Evolutionary conservation across 2,329 filamentous ascomycete genomes (phyloP).

Genomic region (Helminthosporium solani): DNA sequence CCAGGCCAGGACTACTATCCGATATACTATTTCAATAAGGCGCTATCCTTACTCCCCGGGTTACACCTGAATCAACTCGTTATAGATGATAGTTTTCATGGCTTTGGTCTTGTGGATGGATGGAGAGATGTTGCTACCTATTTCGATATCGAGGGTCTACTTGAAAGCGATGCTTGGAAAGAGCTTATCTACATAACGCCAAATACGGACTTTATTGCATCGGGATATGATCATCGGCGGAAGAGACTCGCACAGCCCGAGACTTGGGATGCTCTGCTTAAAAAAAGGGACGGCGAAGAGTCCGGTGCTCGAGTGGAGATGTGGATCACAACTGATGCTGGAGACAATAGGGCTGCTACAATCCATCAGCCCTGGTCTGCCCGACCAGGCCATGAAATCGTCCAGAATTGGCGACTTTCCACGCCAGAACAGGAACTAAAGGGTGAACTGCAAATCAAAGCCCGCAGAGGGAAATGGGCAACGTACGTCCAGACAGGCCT

Average conservation of each 20-base stretch:
- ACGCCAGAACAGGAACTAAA: constrained; percentile 33
- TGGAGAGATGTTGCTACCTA: constrained; percentile 40
- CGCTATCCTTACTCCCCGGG: constrained; percentile 33
- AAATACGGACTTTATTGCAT: constrained; percentile 38
- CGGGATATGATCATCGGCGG: constrained; percentile 32
- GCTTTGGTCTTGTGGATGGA: constrained; percentile 33
- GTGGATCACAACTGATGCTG: constrained; percentile 30
- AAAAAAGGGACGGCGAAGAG: constrained; percentile 30
- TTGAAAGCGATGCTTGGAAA: constrained; percentile 37
- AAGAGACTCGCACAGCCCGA: constrained; percentile 33
- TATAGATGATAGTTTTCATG: constrained; percentile 40
- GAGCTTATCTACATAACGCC: constrained; percentile 35
- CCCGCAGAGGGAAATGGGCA: constrained; percentile 30
- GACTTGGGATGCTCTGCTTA: constrained; percentile 32
- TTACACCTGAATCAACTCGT: constrained; percentile 34
- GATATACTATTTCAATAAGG: constrained; percentile 35
- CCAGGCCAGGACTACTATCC: constrained; percentile 29
- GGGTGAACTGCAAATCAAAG: constrained; percentile 35
- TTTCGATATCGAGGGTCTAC: constrained; percentile 34
- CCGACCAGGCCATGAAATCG: constrained; percentile 31
- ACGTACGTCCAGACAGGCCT: constrained; percentile 27
- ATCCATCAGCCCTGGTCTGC: constrained; percentile 30
- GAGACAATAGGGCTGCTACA: constrained; percentile 5
- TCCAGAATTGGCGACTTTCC: constrained; percentile 28
- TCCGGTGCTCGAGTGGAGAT: constrained; percentile 36